Evolutionary conservation across 495 filamentous ascomycete species (phyloP), one percentile per base, ranked within the genome.

Genomic region (Articulospora tetracladia): DNA sequence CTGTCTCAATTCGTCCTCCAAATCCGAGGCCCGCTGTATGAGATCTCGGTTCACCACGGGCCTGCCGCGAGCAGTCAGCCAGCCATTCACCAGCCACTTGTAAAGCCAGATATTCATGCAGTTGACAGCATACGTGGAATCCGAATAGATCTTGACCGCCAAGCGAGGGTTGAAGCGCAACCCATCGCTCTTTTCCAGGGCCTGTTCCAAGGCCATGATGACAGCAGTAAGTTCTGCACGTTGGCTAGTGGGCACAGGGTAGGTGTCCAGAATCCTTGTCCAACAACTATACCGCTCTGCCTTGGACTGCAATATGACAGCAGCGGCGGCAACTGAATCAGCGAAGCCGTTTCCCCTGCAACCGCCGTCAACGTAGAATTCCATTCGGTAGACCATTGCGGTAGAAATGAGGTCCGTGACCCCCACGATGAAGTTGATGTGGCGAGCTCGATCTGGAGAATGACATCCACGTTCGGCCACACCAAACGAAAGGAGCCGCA

Each of bases 151-250:
- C 1, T 27, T 66, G 48, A 74, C 64, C 0, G 50, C 1, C 6
- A 73, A 0, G 0, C 10, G 0, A 1, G 66, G 66, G 8, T 51
- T 1, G 23, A 7, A 0, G 15, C 62, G 2, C 0, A 75, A 58
- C 7, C 68, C 25, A 0, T 67, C 2, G 46, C 60, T 66, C 55
- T 64, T 72, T n/a, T 66, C 57, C 30, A 73, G 27, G 0, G 71
- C 74, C 56, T 62, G 60, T 51, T 74, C 30, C 2, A 78, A 65
- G 19, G 72, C 76, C 10, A 77, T 10, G 20, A 77, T 73, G 28
- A 76, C 67, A 30, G 71, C 73, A 1, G 58, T 61, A 32, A 79
- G 52, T 60, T 79, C 72, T 19, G 74, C 74, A 44, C 74, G 66
- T 55, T 76, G 73, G 55, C 67, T 75, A 8, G 77, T 78, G 3